Conservation (phyloP, 2,329 filamentous ascomycete species). For the Amauroascus verrucosus region DNA sequence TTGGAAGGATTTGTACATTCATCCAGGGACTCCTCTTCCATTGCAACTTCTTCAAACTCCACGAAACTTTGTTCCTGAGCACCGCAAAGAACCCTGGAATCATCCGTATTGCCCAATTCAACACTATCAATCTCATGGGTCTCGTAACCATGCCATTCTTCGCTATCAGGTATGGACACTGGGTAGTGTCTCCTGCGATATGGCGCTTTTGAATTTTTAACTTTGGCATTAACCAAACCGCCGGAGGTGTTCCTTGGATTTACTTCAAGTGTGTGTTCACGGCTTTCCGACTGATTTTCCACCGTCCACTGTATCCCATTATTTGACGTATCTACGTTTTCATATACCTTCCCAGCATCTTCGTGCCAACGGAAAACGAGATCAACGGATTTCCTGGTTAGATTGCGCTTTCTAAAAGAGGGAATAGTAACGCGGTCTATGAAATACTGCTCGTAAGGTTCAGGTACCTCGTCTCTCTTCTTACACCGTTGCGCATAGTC, state of each 20-base stretch:
- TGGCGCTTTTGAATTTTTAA: background rate
- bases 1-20: background rate
- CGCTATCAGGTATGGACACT: constrained; percentile 9
- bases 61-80: background rate
- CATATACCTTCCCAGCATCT: background rate
- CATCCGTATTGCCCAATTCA: constrained; percentile 28
- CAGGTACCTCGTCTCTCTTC: constrained; percentile 20
- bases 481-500: constrained; percentile 25
- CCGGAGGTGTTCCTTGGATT: background rate
- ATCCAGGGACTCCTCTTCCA: background rate
- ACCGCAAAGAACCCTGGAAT: background rate
- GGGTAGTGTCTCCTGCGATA: constrained; percentile 7
- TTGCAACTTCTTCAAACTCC: constrained; percentile 1
- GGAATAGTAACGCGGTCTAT: constrained; percentile 24
- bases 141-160: constrained; percentile 14
- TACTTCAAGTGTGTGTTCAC: background rate
- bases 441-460: constrained; percentile 35
- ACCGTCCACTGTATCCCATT: background rate
- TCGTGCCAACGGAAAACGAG: constrained; percentile 17
- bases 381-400: constrained; percentile 27
- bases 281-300: background rate
- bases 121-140: constrained; percentile 30
- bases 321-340: background rate
- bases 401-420: constrained; percentile 28
- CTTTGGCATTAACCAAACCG: background rate